A percentile compares a stretch with the other conserved stretches of the same genome.
phyloP scores from a whole-genome alignment of 306 rosid genomes.

The Arachis hypogaea region DNA sequence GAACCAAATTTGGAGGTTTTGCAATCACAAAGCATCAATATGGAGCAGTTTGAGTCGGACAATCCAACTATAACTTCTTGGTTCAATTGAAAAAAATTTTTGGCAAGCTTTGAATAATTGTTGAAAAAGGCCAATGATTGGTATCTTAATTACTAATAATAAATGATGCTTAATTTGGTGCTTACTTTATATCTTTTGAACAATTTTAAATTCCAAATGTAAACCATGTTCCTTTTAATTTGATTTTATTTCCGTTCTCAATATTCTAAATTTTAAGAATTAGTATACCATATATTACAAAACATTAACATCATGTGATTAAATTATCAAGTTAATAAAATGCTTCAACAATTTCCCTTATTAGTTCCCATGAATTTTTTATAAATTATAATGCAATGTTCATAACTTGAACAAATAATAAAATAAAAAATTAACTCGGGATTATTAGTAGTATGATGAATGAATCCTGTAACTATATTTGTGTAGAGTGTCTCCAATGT shows the following conservation, averaged over 20 bases:
- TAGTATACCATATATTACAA: too few relatives aligned
- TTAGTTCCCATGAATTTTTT: background rate
- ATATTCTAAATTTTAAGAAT: background rate
- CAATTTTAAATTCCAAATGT: background rate
- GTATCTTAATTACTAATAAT: conserved; percentile 4
- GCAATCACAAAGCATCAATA: conserved; percentile 32
- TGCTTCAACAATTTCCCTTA: background rate
- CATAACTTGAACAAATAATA: too few relatives aligned
- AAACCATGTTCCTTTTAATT: background rate
- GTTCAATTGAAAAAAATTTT: conserved; percentile 39
- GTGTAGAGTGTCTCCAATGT: background rate
- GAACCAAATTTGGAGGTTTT: conserved; percentile 26
- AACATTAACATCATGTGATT: background rate
- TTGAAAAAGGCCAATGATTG: background rate
- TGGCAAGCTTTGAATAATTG: background rate
- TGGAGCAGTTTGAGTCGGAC: background rate
- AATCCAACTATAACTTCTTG: conserved; percentile 33
- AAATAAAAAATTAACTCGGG: too few relatives aligned
- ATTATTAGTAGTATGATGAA: background rate
- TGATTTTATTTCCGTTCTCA: too few relatives aligned
- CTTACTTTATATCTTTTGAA: background rate
- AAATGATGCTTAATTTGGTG: conserved; percentile 5
- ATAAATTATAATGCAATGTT: background rate
- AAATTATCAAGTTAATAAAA: background rate
- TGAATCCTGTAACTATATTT: background rate